These are phyloP conservation scores for Arthrobotrys pseudoclavata DNA, from an alignment of 2,329 filamentous ascomycete species.

Conservation along the genomic window DNA sequence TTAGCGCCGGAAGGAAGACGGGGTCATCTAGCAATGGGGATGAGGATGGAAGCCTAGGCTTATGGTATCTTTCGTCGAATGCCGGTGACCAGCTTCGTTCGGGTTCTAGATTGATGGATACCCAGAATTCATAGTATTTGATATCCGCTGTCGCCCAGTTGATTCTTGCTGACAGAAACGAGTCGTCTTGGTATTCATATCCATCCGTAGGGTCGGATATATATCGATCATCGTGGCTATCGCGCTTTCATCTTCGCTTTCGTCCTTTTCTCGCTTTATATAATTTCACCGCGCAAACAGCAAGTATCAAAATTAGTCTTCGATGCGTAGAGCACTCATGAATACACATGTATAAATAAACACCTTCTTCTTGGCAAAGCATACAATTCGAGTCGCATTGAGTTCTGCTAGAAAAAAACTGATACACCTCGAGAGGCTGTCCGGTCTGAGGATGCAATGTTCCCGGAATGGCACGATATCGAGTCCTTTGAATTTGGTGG, in stretches of 20 bases:
- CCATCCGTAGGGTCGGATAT: not conserved
- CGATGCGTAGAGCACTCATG: not conserved
- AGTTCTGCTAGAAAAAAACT: not conserved
- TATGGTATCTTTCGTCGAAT: constrained; percentile 3
- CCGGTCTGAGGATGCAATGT: not conserved
- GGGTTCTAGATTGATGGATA: not conserved
- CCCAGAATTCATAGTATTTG: constrained; percentile 6
- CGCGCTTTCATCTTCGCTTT: not conserved
- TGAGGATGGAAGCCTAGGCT: not conserved
- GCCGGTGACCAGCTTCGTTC: not conserved
- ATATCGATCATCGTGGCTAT: not conserved
- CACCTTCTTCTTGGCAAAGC: not conserved
- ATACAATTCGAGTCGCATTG: not conserved
- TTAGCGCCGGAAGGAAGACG: not conserved
- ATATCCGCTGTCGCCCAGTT: not conserved
- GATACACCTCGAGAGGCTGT: not conserved
- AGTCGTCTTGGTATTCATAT: not conserved
- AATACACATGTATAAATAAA: not conserved
- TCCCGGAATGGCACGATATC: not conserved
- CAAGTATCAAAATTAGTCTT: too few species aligned
- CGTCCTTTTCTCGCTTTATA: not conserved
- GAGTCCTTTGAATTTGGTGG: not conserved
- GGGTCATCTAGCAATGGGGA: not conserved
- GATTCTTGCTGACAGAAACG: not conserved
- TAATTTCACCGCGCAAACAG: not conserved